These are phyloP conservation scores for Neurospora terricola DNA, from an alignment of 495 filamentous ascomycete species.

Conservation along the genomic window DNA sequence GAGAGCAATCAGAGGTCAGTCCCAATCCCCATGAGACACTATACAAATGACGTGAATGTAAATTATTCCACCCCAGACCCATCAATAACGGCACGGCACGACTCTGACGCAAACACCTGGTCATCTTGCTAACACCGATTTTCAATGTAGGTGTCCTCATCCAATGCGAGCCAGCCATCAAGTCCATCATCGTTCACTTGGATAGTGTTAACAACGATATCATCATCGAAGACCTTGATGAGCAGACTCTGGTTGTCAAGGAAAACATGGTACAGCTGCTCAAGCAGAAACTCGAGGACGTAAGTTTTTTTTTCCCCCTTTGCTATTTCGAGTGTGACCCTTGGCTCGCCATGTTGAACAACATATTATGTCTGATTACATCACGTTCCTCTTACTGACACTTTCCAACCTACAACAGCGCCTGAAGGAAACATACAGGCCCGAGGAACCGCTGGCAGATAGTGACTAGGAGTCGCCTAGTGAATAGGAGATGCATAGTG, in stretches of 20 bases:
- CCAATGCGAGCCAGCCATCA: constrained; percentile 57
- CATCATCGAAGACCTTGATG: constrained; percentile 63
- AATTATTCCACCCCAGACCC: neutral
- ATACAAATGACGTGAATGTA: neutral
- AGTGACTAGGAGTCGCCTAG: constrained; percentile 20
- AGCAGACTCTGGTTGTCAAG: constrained; percentile 62
- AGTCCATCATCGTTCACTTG: constrained; percentile 51
- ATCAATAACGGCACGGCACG: neutral
- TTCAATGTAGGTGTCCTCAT: constrained; percentile 51
- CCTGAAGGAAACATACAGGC: constrained; percentile 32
- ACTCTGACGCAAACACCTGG: neutral
- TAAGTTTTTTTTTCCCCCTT: constrained; percentile 11
- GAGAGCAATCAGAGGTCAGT: neutral
- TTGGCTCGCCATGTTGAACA: neutral
- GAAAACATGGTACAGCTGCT: constrained; percentile 56
- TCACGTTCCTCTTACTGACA: neutral
- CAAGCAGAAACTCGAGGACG: constrained; percentile 49
- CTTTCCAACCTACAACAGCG: constrained; percentile 16
- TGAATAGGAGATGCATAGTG: neutral
- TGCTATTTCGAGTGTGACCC: neutral
- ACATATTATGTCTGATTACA: neutral
- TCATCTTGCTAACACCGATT: neutral
- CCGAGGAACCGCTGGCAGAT: constrained; percentile 29
- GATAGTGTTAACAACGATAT: constrained; percentile 43
- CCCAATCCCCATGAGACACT: neutral